These are phyloP conservation scores for Dioscorea zingiberensis DNA, from an alignment of 106 monocot species.

Conservation along the genomic window DNA sequence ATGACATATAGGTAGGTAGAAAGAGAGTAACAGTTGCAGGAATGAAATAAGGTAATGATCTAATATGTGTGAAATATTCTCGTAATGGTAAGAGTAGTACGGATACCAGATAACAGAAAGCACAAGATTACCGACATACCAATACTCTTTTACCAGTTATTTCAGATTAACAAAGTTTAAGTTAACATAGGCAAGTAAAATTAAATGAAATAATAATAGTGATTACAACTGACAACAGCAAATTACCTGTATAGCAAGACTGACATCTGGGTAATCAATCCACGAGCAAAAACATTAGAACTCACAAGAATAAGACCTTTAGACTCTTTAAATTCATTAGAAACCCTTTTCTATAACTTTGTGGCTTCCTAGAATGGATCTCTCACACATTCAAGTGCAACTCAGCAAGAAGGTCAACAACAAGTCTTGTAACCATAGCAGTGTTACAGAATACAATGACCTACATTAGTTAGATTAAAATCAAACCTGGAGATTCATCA, in stretches of 20 bases:
- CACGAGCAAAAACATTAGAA: constrained; percentile 73
- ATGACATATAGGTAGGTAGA: too few relatives aligned
- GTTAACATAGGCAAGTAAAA: neutral
- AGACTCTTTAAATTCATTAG: constrained; percentile 71
- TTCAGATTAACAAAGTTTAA: too few relatives aligned
- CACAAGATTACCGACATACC: too few relatives aligned
- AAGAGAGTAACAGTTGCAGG: too few relatives aligned
- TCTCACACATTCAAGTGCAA: constrained; percentile 64
- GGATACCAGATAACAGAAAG: too few relatives aligned
- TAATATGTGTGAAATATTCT: too few relatives aligned
- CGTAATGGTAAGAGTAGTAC: too few relatives aligned
- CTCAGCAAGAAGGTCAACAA: constrained; percentile 57
- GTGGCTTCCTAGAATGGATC: constrained; percentile 80
- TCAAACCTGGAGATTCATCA: too few relatives aligned
- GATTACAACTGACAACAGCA: neutral
- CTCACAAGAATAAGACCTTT: constrained; percentile 83
- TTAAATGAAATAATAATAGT: too few relatives aligned
- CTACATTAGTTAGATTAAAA: constrained; percentile 17
- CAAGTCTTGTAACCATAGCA: constrained; percentile 65
- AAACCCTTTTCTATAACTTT: constrained; percentile 63
- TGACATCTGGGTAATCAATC: constrained; percentile 79
- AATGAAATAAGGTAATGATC: too few relatives aligned
- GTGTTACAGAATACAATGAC: constrained; percentile 80
- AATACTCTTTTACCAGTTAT: too few relatives aligned
- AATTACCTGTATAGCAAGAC: constrained; percentile 67